Evolutionary conservation across 2,329 filamentous ascomycete genomes (phyloP).

Genomic region (Paraphaeosphaeria sporulosa): DNA sequence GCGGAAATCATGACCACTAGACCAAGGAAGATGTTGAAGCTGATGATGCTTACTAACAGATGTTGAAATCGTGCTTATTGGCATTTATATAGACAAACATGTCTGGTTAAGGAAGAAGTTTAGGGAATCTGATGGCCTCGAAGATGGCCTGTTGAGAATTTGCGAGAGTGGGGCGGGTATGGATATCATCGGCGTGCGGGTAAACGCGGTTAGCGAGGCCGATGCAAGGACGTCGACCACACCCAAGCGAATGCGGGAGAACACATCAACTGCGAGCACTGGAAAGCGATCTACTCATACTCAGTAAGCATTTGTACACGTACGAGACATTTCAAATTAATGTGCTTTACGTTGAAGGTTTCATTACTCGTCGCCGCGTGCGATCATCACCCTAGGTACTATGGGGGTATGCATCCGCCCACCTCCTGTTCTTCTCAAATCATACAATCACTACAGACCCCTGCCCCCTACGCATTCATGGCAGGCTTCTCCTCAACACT

Average conservation of each 20-base stretch:
- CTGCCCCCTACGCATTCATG: background rate
- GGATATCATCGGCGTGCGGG: background rate
- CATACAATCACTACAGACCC: too few relatives aligned
- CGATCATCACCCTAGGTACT: background rate
- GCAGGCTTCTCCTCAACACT: slow-evolving; percentile 11
- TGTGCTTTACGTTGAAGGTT: background rate
- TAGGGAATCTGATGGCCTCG: too few relatives aligned
- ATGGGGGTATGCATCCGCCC: background rate
- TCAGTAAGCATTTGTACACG: too few relatives aligned
- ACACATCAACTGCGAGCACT: too few relatives aligned
- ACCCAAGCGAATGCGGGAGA: too few relatives aligned
- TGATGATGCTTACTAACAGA: background rate
- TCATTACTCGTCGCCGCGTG: background rate
- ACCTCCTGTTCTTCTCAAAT: too few relatives aligned
- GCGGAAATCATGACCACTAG: slow-evolving; percentile 16
- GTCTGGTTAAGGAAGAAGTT: too few relatives aligned
- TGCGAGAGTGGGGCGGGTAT: background rate
- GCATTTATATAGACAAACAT: too few relatives aligned
- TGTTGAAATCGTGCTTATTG: too few relatives aligned
- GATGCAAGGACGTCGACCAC: background rate
- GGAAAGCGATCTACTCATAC: too few relatives aligned
- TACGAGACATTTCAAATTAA: background rate
- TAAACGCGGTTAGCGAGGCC: background rate
- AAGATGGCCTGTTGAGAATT: background rate
- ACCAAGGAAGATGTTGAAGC: slow-evolving; percentile 11